Conservation (phyloP, 2,329 filamentous ascomycete genomes). For the Pyrenochaeta sp. region DNA sequence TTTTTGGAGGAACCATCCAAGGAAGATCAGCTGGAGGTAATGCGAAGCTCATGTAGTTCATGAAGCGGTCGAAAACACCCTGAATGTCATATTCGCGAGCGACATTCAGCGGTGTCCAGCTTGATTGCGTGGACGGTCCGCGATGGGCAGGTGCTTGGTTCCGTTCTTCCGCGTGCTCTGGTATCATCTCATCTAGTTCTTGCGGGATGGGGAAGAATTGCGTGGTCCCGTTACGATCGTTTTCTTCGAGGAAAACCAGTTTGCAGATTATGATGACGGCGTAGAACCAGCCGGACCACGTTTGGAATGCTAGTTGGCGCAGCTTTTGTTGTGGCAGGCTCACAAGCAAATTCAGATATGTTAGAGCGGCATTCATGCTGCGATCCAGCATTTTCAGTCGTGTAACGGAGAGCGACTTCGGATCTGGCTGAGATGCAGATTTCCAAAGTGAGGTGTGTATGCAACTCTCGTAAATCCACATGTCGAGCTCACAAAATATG, state of each 20-base stretch:
- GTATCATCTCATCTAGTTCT: constrained; percentile 15
- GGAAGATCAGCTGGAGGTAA: constrained; percentile 7
- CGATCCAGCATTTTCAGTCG: constrained; percentile 17
- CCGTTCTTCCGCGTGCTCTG: constrained; percentile 2
- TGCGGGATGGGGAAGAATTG: constrained; percentile 13
- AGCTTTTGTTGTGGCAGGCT: constrained; percentile 11
- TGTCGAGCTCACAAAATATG: constrained; percentile 9
- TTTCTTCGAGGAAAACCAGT: constrained; percentile 30
- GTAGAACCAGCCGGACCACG: constrained; percentile 33
- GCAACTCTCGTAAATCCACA: constrained; percentile 29
- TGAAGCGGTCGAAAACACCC: constrained; percentile 20
- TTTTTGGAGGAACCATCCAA: constrained; percentile 5
- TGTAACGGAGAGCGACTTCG: background rate
- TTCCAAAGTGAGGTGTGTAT: constrained; percentile 26
- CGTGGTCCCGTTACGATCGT: constrained; percentile 21
- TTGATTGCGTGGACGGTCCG: background rate
- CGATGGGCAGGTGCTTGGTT: background rate
- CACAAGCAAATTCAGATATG: constrained; percentile 19
- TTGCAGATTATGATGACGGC: constrained; percentile 33
- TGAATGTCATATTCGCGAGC: constrained; percentile 20
- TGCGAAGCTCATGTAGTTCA: constrained; percentile 25
- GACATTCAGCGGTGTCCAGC: constrained; percentile 25
- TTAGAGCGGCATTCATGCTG: constrained; percentile 15
- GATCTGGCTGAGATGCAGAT: background rate
- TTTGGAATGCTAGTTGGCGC: constrained; percentile 19